phyloP scores from a whole-genome alignment of 495 filamentous ascomycete species.

The Jackrogersella multiformis region DNA sequence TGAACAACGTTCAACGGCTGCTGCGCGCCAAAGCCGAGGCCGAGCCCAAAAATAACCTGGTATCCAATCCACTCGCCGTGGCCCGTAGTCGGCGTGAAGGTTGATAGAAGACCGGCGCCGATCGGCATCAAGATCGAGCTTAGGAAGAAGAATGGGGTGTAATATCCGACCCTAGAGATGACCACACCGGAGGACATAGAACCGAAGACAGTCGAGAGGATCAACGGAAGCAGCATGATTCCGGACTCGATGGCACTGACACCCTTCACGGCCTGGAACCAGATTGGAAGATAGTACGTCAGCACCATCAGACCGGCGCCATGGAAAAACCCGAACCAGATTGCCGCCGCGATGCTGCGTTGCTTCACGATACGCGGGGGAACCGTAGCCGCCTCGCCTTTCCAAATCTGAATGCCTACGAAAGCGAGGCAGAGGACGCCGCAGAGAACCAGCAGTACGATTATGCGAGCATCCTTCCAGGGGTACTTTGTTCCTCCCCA shows the following conservation, averaged over 20 bases:
- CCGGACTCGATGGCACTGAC: constrained; percentile 60
- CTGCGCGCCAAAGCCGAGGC: constrained; percentile 71
- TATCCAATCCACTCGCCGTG: constrained; percentile 67
- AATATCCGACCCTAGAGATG: constrained; percentile 61
- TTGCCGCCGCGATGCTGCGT: constrained; percentile 64
- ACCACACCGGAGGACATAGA: constrained; percentile 65
- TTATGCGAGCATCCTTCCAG: constrained; percentile 71
- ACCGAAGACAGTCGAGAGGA: constrained; percentile 49
- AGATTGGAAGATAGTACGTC: constrained; percentile 72
- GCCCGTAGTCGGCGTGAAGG: constrained; percentile 58
- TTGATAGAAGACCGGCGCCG: constrained; percentile 68
- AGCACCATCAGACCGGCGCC: constrained; percentile 66
- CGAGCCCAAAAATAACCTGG: constrained; percentile 73
- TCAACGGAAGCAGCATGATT: constrained; percentile 60
- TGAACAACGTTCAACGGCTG: constrained; percentile 63
- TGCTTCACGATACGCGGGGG: constrained; percentile 72
- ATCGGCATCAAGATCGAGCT: constrained; percentile 61
- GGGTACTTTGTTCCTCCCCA: constrained; percentile 76
- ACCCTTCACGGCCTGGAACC: constrained; percentile 73
- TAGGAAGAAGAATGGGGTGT: constrained; percentile 65
- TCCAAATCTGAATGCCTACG: constrained; percentile 65
- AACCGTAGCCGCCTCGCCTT: constrained; percentile 71
- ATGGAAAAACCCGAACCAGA: constrained; percentile 61
- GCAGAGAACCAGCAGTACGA: constrained; percentile 73
- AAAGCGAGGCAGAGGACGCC: constrained; percentile 67